Base-by-base conservation (phyloP, 345 rosid genomes). In the Brassica nigra region DNA sequence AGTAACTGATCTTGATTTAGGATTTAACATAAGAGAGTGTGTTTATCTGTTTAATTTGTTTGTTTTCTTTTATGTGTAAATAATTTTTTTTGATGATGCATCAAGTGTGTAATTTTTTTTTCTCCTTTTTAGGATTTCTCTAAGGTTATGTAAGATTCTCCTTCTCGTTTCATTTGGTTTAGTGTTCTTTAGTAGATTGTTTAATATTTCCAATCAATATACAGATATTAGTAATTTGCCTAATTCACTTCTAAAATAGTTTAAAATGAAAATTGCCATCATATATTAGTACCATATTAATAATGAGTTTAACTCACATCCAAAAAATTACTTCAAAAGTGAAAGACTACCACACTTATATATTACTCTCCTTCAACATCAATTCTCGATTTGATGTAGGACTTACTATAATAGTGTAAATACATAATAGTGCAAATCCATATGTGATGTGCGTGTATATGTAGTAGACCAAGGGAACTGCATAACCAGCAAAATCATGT, bases 11-110 rank as follows among this genome's bases (percentile, higher is more conserved):
- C 27, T 74, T 62, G 74, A 23, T 37, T 2, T 73, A 59, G 77
- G 8, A 4, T 71, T 76, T 59, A 42, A 16, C 66, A 5, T 7
- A 77, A 14, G 70, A 49, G 63, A 55, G 73, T 20, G 66, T 74
- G 55, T 75, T 68, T 62, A 75, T 80, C 75, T 49, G 4, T 62
- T 80, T 74, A 71, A 74, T 74, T 74, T 20, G 66, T 80, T 75
- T 74, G 70, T 75, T 54, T 69, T 30, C 39, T 54, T 28, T n/a
- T 71, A 16, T 68, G 14, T 79, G 82, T 79, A 74, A 10, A 79
- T 68, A 79, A 11, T 47, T 68, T 57, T 47, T 52, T 47, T 14
- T 79, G 20, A 16, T 37, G 61, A 55, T 59, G 36, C 58, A 71
- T 78, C 73, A 71, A 71, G 63, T 77, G 42, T 77, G 81, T 77